These are phyloP conservation scores for Sindora glabra DNA, from an alignment of 306 rosid species.

Conservation along the genomic window DNA sequence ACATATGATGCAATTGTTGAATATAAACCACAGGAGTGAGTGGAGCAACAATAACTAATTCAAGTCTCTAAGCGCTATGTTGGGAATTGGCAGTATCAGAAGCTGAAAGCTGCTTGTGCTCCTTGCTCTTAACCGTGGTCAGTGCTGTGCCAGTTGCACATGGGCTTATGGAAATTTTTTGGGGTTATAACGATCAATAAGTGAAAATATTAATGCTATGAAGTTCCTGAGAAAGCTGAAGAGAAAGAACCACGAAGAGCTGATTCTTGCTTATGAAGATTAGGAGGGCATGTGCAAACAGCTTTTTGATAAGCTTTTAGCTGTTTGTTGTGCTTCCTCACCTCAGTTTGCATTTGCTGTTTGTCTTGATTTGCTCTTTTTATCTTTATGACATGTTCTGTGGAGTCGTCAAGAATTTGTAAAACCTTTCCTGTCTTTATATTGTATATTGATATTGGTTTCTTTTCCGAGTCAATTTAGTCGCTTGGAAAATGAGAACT, in stretches of 20 bases:
- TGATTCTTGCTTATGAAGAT: too few relatives aligned
- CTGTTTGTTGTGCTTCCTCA: background rate
- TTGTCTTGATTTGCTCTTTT: background rate
- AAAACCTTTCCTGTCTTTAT: background rate
- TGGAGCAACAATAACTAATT: background rate
- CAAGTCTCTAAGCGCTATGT: background rate
- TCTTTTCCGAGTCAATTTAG: too few relatives aligned
- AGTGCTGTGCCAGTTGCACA: background rate
- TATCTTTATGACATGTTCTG: background rate
- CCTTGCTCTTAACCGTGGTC: background rate
- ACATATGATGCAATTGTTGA: constrained; percentile 50
- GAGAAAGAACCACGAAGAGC: too few relatives aligned
- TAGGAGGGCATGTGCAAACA: too few relatives aligned
- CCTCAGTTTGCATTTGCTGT: background rate
- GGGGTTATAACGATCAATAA: too few relatives aligned
- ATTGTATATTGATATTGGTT: background rate
- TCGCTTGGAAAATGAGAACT: background rate
- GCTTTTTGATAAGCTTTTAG: too few relatives aligned
- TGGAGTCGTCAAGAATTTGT: too few relatives aligned
- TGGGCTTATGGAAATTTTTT: too few relatives aligned
- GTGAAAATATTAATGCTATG: too few relatives aligned
- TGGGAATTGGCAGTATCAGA: background rate
- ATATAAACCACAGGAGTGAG: constrained; percentile 17
- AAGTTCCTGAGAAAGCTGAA: too few relatives aligned
- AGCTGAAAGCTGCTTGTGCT: background rate